phyloP scores from a whole-genome alignment of 2,329 filamentous ascomycete genomes.

The Hypoxylon sp. region DNA sequence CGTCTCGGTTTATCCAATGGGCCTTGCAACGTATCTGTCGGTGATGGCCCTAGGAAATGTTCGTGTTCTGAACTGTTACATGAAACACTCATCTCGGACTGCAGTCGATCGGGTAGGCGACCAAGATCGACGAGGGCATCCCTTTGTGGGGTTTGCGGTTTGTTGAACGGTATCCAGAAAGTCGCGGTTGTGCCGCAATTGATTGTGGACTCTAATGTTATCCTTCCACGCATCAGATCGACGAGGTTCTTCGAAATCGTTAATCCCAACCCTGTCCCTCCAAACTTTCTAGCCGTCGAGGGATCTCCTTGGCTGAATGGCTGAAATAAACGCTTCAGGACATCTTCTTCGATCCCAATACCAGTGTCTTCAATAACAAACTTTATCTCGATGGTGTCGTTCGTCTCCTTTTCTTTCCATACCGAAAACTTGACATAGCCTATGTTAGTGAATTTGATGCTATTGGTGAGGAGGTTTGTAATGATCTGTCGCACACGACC shows the following conservation, averaged over 20 bases:
- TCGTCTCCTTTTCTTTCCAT: conserved; percentile 72
- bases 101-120: conserved; percentile 76
- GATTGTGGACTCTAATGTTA: conserved; percentile 76
- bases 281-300: conserved; percentile 83
- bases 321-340: conserved; percentile 79
- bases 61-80: conserved; percentile 77
- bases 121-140: conserved; percentile 73
- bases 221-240: conserved; percentile 84
- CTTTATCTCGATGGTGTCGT: conserved; percentile 75
- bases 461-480: conserved; percentile 83
- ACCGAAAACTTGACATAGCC: conserved; percentile 78
- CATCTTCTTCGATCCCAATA: conserved; percentile 85
- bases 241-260: conserved; percentile 87
- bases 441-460: conserved; percentile 80
- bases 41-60: conserved; percentile 62
- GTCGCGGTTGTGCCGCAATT: conserved; percentile 80
- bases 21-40: conserved; percentile 48
- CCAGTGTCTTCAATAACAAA: conserved; percentile 84
- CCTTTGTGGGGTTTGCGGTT: conserved; percentile 67
- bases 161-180: conserved; percentile 84
- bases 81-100: conserved; percentile 74
- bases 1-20: conserved; percentile 49
- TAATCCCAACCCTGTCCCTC: conserved; percentile 82
- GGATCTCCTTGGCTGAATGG: conserved; percentile 88
- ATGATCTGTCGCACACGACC: conserved; percentile 87